Conservation (phyloP, 129 eudicot species). For the Rutidosis leptorrhynchoides region DNA sequence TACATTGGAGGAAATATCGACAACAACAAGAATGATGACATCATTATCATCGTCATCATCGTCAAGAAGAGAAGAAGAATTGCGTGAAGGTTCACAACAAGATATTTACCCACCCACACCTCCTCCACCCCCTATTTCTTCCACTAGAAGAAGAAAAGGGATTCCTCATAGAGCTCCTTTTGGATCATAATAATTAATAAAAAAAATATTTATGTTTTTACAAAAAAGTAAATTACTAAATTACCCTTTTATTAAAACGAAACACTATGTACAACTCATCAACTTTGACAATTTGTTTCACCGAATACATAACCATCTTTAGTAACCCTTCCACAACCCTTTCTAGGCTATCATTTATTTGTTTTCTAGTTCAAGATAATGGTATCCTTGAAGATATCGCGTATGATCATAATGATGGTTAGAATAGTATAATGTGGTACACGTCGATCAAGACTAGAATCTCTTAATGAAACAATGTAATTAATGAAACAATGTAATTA, state of each 20-base stretch:
- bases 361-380: conserved; percentile 23
- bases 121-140: conserved; percentile 60
- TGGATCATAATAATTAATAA: conserved; percentile 40
- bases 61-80: conserved; percentile 52
- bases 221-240: conserved; percentile 23
- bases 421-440: conserved; percentile 16
- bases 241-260: conserved; percentile 3
- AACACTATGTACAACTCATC: conserved; percentile 44
- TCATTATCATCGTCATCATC: conserved; percentile 20
- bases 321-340: conserved; percentile 32
- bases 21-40: background rate
- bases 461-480: background rate
- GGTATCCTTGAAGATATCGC: conserved; percentile 6
- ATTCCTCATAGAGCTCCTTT: conserved; percentile 98
- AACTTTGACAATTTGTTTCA: conserved; percentile 44
- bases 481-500: no score
- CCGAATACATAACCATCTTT: conserved; percentile 34
- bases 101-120: conserved; percentile 87
- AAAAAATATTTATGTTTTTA: background rate
- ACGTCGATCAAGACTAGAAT: conserved; percentile 13
- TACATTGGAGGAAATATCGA: conserved; percentile 47
- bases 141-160: conserved; percentile 89
- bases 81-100: conserved; percentile 80
- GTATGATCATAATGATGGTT: conserved; percentile 12
- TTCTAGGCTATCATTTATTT: conserved; percentile 34